Base-by-base conservation (phyloP, 2,329 filamentous ascomycete genomes). In the Penicillium sp. region DNA sequence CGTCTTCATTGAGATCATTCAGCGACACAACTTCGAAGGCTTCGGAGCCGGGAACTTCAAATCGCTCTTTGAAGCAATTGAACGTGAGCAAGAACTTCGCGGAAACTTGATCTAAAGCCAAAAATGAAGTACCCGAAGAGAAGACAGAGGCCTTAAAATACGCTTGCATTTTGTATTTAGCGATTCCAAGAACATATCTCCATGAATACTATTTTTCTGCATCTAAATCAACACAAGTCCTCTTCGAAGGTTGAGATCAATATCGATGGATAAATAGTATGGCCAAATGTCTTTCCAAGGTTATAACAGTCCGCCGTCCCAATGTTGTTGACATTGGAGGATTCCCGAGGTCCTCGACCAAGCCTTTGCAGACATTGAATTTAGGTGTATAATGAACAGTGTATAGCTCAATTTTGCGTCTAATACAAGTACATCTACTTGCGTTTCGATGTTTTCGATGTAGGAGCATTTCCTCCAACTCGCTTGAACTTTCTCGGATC, bases 31-130 rank as follows among this genome's bases (percentile, higher is more conserved):
- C 60, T 97, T 97, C 72, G 87, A 89, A 31, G 93, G 93, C 0
- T 97, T 97, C 65, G 92, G 93, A 4, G 93, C 92, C 0, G 93
- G 93, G 1, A 97, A 97, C 75, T 97, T 97, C 79, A 96, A 92
- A 84, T 92, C 88, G 57, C 69, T 97, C 65, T 97, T 97, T 67
- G 92, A 97, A 80, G 92, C 93, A 2, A 95, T 97, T 72, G 93
- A 97, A 82, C 81, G 92, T 47, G 92, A 97, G 75, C 93, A 97
- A 80, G 91, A 86, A 43, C 81, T 89, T 73, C 81, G 92, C 52
- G 92, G 93, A 1, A 97, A 96, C 70, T 72, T 96, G 75, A 57
- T 76, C 34, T 77, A 56, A 63, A 31, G 16, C 32, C 1, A 32
- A 16, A 46, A 39, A 21, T 27, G 1, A 18, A 18, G 38, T 4